Evolutionary conservation across 2,329 filamentous ascomycete genomes (phyloP).

Genomic region (Neurospora crassa): DNA sequence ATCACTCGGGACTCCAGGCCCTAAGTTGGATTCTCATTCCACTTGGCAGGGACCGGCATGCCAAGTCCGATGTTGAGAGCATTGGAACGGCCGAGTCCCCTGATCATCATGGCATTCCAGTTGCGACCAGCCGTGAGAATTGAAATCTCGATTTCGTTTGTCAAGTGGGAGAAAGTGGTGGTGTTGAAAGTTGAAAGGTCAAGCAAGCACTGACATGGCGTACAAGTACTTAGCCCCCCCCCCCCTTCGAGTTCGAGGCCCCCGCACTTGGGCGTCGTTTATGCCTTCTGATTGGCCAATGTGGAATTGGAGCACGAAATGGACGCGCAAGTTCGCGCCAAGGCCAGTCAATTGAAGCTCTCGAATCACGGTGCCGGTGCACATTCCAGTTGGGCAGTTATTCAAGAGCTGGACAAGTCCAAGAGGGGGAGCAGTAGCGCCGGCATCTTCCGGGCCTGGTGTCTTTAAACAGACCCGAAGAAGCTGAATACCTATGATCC

Average conservation of each 20-base stretch:
- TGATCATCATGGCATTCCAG: neutral
- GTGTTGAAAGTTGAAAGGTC: neutral
- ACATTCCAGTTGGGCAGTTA: neutral
- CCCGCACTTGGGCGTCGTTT: neutral
- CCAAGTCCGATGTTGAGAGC: neutral
- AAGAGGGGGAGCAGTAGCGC: neutral
- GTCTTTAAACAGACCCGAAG: neutral
- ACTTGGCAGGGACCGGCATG: neutral
- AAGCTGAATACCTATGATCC: neutral
- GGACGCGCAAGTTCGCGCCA: neutral
- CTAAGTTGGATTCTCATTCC: neutral
- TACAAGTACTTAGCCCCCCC: neutral
- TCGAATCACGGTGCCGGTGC: neutral
- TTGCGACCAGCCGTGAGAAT: neutral
- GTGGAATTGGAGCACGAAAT: neutral
- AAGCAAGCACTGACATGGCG: neutral
- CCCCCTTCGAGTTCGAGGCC: neutral
- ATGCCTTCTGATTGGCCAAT: neutral
- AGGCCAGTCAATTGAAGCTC: neutral
- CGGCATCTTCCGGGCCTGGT: neutral
- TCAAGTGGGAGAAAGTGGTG: neutral
- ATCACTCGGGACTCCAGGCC: neutral
- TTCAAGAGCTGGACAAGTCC: neutral
- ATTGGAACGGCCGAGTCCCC: neutral
- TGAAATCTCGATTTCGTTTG: neutral